Conservation (phyloP, 352 stramenopile species). For the Phytopythium chamaehyphon region DNA sequence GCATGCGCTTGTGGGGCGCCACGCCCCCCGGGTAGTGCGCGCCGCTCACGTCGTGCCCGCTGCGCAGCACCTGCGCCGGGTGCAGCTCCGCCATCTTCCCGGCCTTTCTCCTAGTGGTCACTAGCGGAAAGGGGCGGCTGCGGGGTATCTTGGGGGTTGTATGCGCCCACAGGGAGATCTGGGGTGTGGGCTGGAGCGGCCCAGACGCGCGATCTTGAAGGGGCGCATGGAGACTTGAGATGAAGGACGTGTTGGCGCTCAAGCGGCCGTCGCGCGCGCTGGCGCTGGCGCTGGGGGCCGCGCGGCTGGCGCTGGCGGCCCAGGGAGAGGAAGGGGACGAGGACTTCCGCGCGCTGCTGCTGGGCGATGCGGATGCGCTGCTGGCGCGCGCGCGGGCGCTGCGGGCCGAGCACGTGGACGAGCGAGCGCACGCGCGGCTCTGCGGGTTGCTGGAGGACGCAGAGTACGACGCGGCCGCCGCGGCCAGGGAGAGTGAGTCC, state of each 20-base stretch:
- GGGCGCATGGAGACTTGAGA: conserved; percentile 6
- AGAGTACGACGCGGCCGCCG: conserved; percentile 45
- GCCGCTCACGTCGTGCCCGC: conserved; percentile 67
- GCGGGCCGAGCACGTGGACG: conserved; percentile 18
- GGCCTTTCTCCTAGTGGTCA: too few relatives aligned
- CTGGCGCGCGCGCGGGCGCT: conserved; percentile 23
- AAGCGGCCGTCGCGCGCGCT: conserved; percentile 51
- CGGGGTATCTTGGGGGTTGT: too few relatives aligned
- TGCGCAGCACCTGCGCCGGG: conserved; percentile 71
- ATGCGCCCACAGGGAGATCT: too few relatives aligned
- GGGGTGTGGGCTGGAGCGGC: conserved; percentile 2
- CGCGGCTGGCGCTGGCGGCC: conserved; percentile 20
- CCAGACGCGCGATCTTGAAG: conserved; percentile 5
- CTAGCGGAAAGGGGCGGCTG: conserved; percentile 7
- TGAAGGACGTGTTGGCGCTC: conserved; percentile 49
- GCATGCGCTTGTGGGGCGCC: conserved; percentile 76
- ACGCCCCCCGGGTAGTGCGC: conserved; percentile 65
- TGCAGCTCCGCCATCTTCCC: conserved; percentile 35
- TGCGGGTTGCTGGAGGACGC: conserved; percentile 47
- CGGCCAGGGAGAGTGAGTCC: conserved; percentile 54
- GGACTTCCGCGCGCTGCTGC: conserved; percentile 35
- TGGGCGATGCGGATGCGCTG: conserved; percentile 37
- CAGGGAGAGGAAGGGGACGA: conserved; percentile 35
- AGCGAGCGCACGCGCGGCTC: conserved; percentile 37
- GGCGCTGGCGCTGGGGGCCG: conserved; percentile 41